Base-by-base conservation (phyloP, 2,329 filamentous ascomycete genomes). In the Metarhizium sp. region DNA sequence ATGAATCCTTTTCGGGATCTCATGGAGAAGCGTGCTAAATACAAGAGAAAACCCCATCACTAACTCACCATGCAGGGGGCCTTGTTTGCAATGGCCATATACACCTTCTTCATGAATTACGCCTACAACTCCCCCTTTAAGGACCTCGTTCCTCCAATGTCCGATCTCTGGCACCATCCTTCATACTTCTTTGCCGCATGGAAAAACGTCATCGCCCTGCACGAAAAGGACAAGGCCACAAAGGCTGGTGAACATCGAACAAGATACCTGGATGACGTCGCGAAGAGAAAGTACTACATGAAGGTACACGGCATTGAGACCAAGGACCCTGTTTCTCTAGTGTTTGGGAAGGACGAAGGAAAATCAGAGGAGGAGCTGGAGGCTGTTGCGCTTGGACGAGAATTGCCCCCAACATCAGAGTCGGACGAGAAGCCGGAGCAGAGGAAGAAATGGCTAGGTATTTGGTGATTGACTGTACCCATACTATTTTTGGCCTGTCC, bases 221-320 rank as follows among this genome's bases (percentile, higher is more conserved):
- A 95, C 67, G 81, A 88, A 61, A 80, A 84, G 63, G 86, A 92
- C 69, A 81, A 82, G 60, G 86, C 84, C 34, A 76, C 80, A 60
- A 74, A 84, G 66, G 87, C 87, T 32, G 77, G 80, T 53, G 88
- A 92, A 71, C 84, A 84, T 73, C 81, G 92, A 55, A 81, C 83
- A 64, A 80, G 80, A 66, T 85, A 84, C 61, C 78, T 90, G 55
- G 90, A 96, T 62, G 94, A 99, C 73, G 86, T 94, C 32, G 81
- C 86, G 69, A 96, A 96, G 82, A 81, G 92, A 64, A 82, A 82
- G 58, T 85, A 88, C 70, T 99, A 90, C 73, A 84, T 92, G 64
- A 86, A 90, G 71, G 90, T 87, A 58, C 90, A 96, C 75, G 91
- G 90, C 10, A 70, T 95, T 65, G 86, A 91, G 69, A 75, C 80